Base-by-base conservation (phyloP, 768 basidiomycete species). In the Guyanaporus albipodus region DNA sequence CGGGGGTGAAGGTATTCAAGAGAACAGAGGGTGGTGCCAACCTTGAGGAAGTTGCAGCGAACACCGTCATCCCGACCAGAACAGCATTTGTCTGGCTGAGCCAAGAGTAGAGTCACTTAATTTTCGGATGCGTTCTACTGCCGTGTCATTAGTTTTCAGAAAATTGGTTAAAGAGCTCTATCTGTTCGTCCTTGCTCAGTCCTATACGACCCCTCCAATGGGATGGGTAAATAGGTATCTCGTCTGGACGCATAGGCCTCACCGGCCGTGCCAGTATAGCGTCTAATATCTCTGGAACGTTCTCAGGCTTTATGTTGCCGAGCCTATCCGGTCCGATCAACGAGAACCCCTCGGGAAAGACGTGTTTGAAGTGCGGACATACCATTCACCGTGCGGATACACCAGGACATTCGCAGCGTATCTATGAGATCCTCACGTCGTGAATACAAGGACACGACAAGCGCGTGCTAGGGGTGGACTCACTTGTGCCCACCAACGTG, bases 401-500 rank as follows among this genome's bases (percentile, higher is more conserved):
- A 85, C 69, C 10, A 88, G 60, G 10, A 85, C 39, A 62, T 87
- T 88, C 1, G 82, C 85, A 3, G 86, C 86, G 54, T 79, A 78
- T 58, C 84, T 85, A 32, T 12, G 36, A 8, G 35, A 26, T 18
- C 8, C 21, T 5, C 39, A 15, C 1, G n/a, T 35, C 8, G 46
- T 54, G 36, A 49, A 32, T 42, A 43, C 3, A n/a, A n/a, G 9
- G 34, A 36, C 24, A 34, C 40, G 18, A 15, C 11, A 12, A 9
- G 15, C 19, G 8, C 23, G 35, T 14, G 32, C 19, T 17, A 29
- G 8, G 48, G 9, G 1, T 10, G 11, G 31, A 73, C 82, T 60
- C 58, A 87, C 89, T 87, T 75, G 66, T 93, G 90, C 21, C 88
- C 88, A 1, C 91, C 90, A 41, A 93, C 81, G 63, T 93, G 90